These are phyloP conservation scores for Casuarina cunninghamiana DNA, from an alignment of 306 rosid species.

Conservation along the genomic window DNA sequence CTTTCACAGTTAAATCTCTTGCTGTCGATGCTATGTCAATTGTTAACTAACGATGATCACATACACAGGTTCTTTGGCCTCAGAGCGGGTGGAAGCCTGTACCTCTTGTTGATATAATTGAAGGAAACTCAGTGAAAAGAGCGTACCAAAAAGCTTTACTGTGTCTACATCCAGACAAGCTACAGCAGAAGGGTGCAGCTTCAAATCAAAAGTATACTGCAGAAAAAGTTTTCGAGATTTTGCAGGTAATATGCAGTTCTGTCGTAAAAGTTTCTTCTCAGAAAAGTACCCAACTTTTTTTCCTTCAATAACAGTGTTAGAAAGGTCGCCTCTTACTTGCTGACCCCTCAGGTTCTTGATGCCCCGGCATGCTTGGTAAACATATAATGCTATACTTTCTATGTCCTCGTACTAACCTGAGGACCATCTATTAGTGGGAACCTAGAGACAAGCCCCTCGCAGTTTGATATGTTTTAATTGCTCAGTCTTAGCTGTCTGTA, in stretches of 20 bases:
- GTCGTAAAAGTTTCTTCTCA: constrained; percentile 5
- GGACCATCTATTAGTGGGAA: too few species aligned
- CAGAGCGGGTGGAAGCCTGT: constrained; percentile 91
- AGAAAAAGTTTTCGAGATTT: constrained; percentile 76
- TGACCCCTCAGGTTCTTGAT: not conserved
- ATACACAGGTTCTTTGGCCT: constrained; percentile 83
- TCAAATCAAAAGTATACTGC: constrained; percentile 75
- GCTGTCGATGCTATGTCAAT: constrained; percentile 12
- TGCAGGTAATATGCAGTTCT: constrained; percentile 57
- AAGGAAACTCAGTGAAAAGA: constrained; percentile 89
- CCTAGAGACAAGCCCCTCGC: too few species aligned
- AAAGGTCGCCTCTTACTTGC: not conserved
- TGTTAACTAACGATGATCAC: constrained; percentile 19
- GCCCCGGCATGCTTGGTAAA: too few species aligned
- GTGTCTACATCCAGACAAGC: constrained; percentile 93
- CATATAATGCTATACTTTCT: too few species aligned
- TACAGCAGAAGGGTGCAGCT: constrained; percentile 93
- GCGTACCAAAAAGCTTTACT: constrained; percentile 91
- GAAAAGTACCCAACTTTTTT: not conserved
- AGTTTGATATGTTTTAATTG: too few species aligned
- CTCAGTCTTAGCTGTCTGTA: too few species aligned
- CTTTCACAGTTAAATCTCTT: constrained; percentile 12
- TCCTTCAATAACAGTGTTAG: constrained; percentile 3
- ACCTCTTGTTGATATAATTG: constrained; percentile 90
- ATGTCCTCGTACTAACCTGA: too few species aligned